Evolutionary conservation across 805 yeast genomes (phyloP), one percentile per base, ranked within the genome.

Genomic region (Komagataella kurtzmanii): DNA sequence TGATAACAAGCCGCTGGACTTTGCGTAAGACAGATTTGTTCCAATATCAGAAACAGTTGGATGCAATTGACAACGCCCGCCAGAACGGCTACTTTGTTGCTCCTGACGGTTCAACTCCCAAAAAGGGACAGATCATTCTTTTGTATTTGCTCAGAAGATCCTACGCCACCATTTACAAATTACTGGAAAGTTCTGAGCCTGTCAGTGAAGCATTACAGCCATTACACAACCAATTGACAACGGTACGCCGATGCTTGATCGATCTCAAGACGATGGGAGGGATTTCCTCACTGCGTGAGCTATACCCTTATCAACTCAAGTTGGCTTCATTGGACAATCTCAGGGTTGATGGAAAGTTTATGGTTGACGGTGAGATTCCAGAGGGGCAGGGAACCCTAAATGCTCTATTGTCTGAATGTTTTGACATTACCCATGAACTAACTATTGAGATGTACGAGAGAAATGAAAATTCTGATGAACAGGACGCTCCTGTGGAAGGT

Each of bases 381-480:
- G 98, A 93, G 64, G 99, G 99, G 10, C 99, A 93, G 67, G 99
- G 97, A 5, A 81, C 95, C n/a, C 72, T 93, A 56, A 89, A 82
- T 65, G 96, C 96, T 1, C 69, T 91, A 53, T 71, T 91, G 50
- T 93, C 96, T 3, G 97, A 90, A 64, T 91, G 98, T 65, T 93
- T 88, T 64, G 99, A 93, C 65, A 84, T 91, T 53, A 75, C 87
- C 48, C 93, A 91, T 62, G 99, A 93, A 69, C 73, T 93, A 65
- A 85, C 88, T 62, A 82, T 87, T 43, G 96, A 89, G 62, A 77
- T 85, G 50, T 89, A 85, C 59, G 90, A 83, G 55, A 72, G 72
- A 54, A 80, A 76, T 47, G 69, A 65, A 36, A 57, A 59, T 45
- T 58, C 58, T 17, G 60, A 57, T 44, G 62, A 57, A 17, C 65